Evolutionary conservation across 768 basidiomycete genomes (phyloP), one percentile per base, ranked within the genome.

Genomic region (Scleroderma bovista): DNA sequence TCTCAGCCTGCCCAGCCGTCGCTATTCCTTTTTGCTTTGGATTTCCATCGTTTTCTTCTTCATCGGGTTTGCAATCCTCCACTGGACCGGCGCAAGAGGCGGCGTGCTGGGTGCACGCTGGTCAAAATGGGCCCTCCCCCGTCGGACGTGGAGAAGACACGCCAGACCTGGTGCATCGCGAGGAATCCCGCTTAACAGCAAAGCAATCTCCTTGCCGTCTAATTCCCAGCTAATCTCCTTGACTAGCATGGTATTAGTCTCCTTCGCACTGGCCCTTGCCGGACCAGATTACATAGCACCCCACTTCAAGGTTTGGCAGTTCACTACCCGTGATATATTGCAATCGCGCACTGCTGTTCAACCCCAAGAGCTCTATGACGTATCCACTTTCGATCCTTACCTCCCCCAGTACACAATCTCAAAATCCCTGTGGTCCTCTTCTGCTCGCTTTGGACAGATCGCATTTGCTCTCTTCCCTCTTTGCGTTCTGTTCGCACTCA

Each of bases 401-500:
- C 67, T 72, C 33, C 77, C 83, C 3, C 73, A 76, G 54, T 78
- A 79, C 61, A 83, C 81, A 16, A 84, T 90, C 50, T 55, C 60
- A 41, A 87, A 86, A 62, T 74, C 80, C 1, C 79, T 79, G 67
- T 91, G 88, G 88, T 81, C 84, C 0, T 73, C 79, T 1, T 82
- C 79, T n/a, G 76, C 74, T 16, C 69, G 87, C 29, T 75, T 78
- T 17, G 88, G 88, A 1, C 70, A 84, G 49, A 81, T 88, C 34
- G 78, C 85, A 1, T 89, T 88, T 58, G 78, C 84, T 2, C 73
- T 88, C 24, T 69, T 87, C 42, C 88, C 88, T 0, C 73, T 90
- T 8, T 82, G 79, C 48, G 70, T 88, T 51, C 72, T 86, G 13
- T 75, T 88, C 53, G 85, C 82, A 9, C 74, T 91, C 62, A 91